phyloP scores from a whole-genome alignment of 352 stramenopile species.

The Aphanomyces stellatus region DNA sequence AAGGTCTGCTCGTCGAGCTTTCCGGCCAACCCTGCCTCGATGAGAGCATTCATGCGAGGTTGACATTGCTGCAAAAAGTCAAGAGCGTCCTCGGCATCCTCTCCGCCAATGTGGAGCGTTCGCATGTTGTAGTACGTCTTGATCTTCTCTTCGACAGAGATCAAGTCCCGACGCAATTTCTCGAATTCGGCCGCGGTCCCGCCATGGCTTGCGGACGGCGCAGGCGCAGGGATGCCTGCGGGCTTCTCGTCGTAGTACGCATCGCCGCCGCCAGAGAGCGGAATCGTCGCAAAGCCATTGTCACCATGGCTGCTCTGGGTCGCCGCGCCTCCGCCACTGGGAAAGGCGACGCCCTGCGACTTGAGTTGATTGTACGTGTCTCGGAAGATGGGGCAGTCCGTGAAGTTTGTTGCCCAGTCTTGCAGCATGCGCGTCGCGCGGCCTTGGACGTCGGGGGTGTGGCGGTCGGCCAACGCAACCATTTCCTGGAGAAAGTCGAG shows the following conservation, averaged over 20 bases:
- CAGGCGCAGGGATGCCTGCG: background rate
- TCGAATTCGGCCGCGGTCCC: constrained; percentile 57
- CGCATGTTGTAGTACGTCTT: constrained; percentile 36
- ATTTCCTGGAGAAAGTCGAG: constrained; percentile 61
- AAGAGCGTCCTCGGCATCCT: constrained; percentile 55
- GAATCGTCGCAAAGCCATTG: background rate
- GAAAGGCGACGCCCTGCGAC: constrained; percentile 59
- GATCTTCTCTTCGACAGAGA: constrained; percentile 67
- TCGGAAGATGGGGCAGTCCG: constrained; percentile 47
- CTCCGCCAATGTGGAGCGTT: constrained; percentile 21
- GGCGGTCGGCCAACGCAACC: constrained; percentile 53
- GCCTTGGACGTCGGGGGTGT: constrained; percentile 58
- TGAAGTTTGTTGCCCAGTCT: constrained; percentile 68
- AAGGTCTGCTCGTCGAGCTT: constrained; percentile 76
- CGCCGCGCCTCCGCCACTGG: no score
- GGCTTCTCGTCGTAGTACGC: background rate
- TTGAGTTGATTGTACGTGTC: constrained; percentile 73
- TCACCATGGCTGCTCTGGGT: background rate
- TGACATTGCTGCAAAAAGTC: constrained; percentile 80
- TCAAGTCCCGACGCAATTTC: constrained; percentile 61
- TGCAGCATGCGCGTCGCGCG: constrained; percentile 68
- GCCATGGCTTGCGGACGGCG: constrained; percentile 14
- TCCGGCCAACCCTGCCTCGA: constrained; percentile 75
- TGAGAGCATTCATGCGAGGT: constrained; percentile 81
- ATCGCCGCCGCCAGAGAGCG: constrained; percentile 7